Percentiles rank a stretch among this genome's conserved stretches.
These are phyloP conservation scores for Naegleria gruberi DNA, from an alignment of 208 protist species.

Conservation along the genomic window DNA sequence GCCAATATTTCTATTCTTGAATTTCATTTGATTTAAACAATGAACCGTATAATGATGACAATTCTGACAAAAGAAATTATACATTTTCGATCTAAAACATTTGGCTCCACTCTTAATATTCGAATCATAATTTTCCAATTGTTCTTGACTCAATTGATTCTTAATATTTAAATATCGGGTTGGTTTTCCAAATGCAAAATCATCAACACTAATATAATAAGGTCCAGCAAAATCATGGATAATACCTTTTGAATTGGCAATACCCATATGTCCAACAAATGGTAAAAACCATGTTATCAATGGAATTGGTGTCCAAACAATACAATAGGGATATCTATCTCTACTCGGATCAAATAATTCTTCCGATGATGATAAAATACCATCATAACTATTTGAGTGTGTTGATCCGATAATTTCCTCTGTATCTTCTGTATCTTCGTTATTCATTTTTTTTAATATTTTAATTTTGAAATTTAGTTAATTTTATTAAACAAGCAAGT, in stretches of 20 bases:
- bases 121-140: background rate
- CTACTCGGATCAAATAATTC: constrained; percentile 22
- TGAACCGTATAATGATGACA: constrained; percentile 17
- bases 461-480: no score
- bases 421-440: no score
- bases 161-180: constrained; percentile 28
- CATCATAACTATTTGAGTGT: no score
- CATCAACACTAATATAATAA: constrained; percentile 39
- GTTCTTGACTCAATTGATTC: background rate
- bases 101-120: background rate
- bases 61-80: constrained; percentile 25
- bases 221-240: constrained; percentile 46
- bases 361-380: no score
- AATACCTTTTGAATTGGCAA: constrained; percentile 29
- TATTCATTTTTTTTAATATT: no score
- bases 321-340: constrained; percentile 40
- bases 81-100: background rate
- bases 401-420: no score
- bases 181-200: constrained; percentile 44
- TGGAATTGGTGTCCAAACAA: constrained; percentile 49
- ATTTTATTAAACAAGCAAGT: no score
- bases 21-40: constrained; percentile 27
- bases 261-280: constrained; percentile 47
- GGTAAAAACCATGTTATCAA: constrained; percentile 42
- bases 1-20: background rate